Percentiles rank a stretch among this genome's conserved stretches.
Evolutionary conservation across 2,329 filamentous ascomycete genomes (phyloP).

Genomic region (Hirsutella thompsonii): DNA sequence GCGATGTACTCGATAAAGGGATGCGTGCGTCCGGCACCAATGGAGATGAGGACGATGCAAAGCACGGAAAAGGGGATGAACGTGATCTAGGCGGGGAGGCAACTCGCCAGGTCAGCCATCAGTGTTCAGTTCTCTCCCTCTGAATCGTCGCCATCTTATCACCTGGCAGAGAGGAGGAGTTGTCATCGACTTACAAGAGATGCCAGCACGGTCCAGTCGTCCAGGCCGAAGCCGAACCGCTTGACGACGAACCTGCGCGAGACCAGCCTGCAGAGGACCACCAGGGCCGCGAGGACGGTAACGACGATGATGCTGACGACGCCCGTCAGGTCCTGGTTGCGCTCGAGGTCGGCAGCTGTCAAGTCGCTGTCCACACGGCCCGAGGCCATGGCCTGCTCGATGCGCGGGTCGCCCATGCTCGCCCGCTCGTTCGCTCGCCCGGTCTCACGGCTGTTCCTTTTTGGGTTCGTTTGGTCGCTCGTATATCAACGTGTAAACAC

Average conservation of each 20-base stretch:
- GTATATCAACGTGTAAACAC: too few relatives aligned
- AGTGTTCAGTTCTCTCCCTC: neutral
- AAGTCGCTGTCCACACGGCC: neutral
- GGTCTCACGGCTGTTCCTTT: too few relatives aligned
- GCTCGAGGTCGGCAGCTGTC: neutral
- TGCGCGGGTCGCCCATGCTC: neutral
- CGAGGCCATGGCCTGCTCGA: neutral
- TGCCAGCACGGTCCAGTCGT: conserved; percentile 1
- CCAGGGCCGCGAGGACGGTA: neutral
- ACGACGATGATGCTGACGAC: conserved; percentile 1
- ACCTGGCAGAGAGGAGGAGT: too few relatives aligned
- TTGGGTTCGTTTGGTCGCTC: too few relatives aligned
- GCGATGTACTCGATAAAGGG: neutral
- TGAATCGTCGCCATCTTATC: too few relatives aligned
- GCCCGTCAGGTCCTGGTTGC: neutral
- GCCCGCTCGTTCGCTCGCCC: neutral
- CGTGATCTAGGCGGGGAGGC: neutral
- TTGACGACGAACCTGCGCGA: conserved; percentile 1
- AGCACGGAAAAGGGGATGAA: neutral
- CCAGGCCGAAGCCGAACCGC: neutral
- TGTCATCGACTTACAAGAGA: neutral
- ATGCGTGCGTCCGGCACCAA: neutral
- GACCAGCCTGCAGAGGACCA: conserved; percentile 1
- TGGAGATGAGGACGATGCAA: neutral
- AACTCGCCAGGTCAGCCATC: neutral